Evolutionary conservation across 2,329 filamentous ascomycete genomes (phyloP).

Genomic region (Chaetomiaceae sp.): DNA sequence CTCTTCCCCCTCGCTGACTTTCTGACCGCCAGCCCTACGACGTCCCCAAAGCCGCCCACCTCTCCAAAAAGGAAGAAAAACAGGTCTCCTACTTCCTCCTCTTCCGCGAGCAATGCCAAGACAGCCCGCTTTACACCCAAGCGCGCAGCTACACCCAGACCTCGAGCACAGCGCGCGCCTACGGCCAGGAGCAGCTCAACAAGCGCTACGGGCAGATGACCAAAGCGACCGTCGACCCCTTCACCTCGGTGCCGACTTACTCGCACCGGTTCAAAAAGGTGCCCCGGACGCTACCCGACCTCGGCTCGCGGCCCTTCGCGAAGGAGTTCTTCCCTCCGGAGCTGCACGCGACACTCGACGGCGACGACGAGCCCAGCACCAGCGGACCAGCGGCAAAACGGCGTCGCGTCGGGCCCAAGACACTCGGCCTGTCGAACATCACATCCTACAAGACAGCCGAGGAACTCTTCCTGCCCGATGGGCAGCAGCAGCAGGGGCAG

Average conservation of each 20-base stretch:
- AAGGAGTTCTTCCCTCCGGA: constrained; percentile 53
- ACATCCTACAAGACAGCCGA: constrained; percentile 47
- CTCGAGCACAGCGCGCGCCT: constrained; percentile 35
- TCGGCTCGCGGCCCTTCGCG: constrained; percentile 45
- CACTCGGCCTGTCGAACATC: constrained; percentile 44
- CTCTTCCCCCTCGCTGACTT: background rate
- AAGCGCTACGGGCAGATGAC: constrained; percentile 51
- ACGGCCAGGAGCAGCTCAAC: constrained; percentile 57
- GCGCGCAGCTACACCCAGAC: constrained; percentile 38
- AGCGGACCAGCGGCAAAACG: constrained; percentile 30
- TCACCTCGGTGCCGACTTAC: constrained; percentile 55
- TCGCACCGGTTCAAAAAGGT: constrained; percentile 50
- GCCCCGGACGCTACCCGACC: constrained; percentile 51
- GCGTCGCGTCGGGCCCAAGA: constrained; percentile 36
- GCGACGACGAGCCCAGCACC: constrained; percentile 37
- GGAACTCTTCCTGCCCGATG: constrained; percentile 44
- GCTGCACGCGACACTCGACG: constrained; percentile 52
- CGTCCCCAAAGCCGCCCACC: constrained; percentile 42
- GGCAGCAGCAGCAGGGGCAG: constrained; percentile 27
- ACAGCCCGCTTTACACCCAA: constrained; percentile 53
- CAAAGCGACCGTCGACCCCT: constrained; percentile 54
- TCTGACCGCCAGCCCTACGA: constrained; percentile 42
- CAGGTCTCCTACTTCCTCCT: constrained; percentile 50
- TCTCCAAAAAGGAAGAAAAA: constrained; percentile 42
- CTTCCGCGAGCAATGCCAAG: constrained; percentile 54